Evolutionary conservation across 2,329 filamentous ascomycete genomes (phyloP).

Genomic region (Trichoderma gracile): DNA sequence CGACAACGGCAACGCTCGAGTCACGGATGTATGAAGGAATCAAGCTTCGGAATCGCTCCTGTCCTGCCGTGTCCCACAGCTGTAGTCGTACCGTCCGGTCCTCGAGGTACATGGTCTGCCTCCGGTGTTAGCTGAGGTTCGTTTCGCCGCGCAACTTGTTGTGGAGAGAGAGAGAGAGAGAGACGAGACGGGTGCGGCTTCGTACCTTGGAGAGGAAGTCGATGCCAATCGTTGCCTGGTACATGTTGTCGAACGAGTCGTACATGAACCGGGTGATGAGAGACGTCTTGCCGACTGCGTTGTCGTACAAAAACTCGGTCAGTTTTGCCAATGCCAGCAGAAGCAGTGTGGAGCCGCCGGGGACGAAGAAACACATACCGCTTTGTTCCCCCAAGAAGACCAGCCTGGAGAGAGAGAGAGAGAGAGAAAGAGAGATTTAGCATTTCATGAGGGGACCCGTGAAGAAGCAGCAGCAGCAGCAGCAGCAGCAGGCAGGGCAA

Average conservation of each 20-base stretch:
- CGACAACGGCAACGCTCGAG: constrained; percentile 94
- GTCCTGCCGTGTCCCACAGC: constrained; percentile 96
- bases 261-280: constrained; percentile 99
- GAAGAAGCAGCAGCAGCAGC: no score
- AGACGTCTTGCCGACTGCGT: constrained; percentile 95
- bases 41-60: constrained; percentile 93
- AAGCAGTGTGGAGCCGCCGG: constrained; percentile 13
- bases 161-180: neutral
- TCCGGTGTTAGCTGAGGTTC: constrained; percentile 16
- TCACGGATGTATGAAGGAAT: constrained; percentile 99
- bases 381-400: constrained; percentile 98
- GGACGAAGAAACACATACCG: constrained; percentile 60
- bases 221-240: constrained; percentile 98
- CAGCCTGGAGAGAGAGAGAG: constrained; percentile 57
- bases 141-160: neutral
- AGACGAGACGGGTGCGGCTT: neutral
- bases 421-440: neutral
- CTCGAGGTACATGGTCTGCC: constrained; percentile 94
- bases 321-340: constrained; percentile 30
- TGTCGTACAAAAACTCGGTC: constrained; percentile 43
- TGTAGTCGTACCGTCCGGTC: constrained; percentile 96
- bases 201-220: constrained; percentile 96
- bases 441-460: constrained; percentile 20
- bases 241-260: constrained; percentile 99
- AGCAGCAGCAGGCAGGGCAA: constrained; percentile 25